Evolutionary conservation across 1,284 basidiomycete species (phyloP), one percentile per base, ranked within the genome.

Genomic region (Cutaneotrichosporon arboriforme): DNA sequence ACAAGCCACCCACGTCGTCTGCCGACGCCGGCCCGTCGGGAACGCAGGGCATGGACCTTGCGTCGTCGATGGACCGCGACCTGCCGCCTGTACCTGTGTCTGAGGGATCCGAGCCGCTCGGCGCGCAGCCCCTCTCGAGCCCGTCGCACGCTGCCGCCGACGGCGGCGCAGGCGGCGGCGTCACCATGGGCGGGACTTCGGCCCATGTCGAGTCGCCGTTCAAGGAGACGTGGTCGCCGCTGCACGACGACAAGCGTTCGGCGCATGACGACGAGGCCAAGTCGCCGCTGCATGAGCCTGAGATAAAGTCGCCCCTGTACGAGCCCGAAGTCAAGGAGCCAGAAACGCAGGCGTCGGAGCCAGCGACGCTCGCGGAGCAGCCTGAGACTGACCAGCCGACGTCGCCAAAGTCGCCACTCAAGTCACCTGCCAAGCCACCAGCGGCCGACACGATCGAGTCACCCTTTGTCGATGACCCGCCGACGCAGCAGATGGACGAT

Each of bases 1-100:
- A 92, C 70, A 81, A 79, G 45, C 55, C 60, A 4, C 64, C 39
- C 0, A 18, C 45, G 5, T n/a, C 17, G 22, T 40, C 48, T 3
- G 47, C 38, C 4, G 46, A 47, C 21, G 46, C 35, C 8, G 43
- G 43, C 0, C 35, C 46, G 20, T 38, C 22, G 15, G 46, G 46
- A 13, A 38, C 46, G 10, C 46, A 40, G 13, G 18, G 34, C 15
- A 37, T 15, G 17, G 45, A 44, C n/a, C 44, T 53, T 2, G 47
- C 50, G 8, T 42, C 48, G 10, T 41, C 50, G 17, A 51, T 54
- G 42, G 54, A 59, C 42, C 48, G 57, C 18, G 57, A 59, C 9
- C 42, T 59, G 9, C 57, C 57, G 2, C 57, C 57, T 8, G 51
- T 59, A 2, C 57, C 55, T 8, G 23, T 38, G 13, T 13, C 47